Base-by-base conservation (phyloP, 1,139 yeast species). In the Oligophagozyma castellii region DNA sequence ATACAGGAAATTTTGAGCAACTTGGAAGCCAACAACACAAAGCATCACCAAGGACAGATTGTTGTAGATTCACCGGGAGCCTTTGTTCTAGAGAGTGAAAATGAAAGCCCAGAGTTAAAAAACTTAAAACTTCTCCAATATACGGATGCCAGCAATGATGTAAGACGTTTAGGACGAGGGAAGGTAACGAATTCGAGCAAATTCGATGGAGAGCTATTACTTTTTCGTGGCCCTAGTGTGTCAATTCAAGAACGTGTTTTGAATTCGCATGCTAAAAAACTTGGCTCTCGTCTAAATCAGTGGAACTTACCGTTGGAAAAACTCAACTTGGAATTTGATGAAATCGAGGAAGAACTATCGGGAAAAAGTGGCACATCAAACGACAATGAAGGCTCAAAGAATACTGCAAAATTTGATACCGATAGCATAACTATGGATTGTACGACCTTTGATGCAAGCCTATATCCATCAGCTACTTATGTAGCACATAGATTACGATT, bases 221-320 rank as follows among this genome's bases (percentile, higher is more conserved):
- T 94, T 86, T 81, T 74, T 53, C 65, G 83, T 36, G 71, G 89
- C 2, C 86, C 94, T 5, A 93, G 94, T 5, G 58, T 76, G 5
- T 59, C 65, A 33, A 56, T 74, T 12, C 56, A 68, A 2, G 70
- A 66, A 43, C 61, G 78, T 36, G 56, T 73, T 12, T 23, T 49
- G 10, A 46, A 48, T 34, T 34, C 37, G 4, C 44, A 45, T 12
- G 36, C 34, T 19, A 38, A 37, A 16, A 19, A 27, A n/a, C 26
- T 35, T 5, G 39, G 40, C 11, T 29, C 36, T 2, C 38, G 45
- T 3, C 33, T 48, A 20, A 46, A 46, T 27, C 35, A 44, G 23
- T 38, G 48, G 42, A 36, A 39, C 21, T 25, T 16, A 5, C 11
- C 16, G n/a, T 39, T 40, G 28, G 38, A 36, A 27, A 40, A 38